These are phyloP conservation scores for Lactarius tabidus DNA, from an alignment of 768 basidiomycete genomes.

Conservation along the genomic window DNA sequence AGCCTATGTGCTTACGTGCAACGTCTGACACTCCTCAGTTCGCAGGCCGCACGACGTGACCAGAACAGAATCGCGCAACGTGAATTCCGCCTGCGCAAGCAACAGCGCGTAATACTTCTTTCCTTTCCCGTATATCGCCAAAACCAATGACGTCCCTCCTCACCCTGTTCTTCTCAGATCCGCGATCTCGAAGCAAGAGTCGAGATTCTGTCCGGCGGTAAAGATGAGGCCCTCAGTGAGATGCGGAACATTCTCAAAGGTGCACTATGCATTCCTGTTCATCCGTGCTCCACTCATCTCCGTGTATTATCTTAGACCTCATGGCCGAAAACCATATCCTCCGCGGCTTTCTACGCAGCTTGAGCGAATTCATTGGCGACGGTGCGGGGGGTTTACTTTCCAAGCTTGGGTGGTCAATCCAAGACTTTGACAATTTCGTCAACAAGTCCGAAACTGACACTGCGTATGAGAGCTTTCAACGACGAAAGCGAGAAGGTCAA, in stretches of 20 bases:
- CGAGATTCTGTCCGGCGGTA: slow-evolving; percentile 89
- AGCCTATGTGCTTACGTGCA: slow-evolving; percentile 32
- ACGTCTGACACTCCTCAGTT: slow-evolving; percentile 43
- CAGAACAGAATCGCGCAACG: slow-evolving; percentile 92
- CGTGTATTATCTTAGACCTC: slow-evolving; percentile 48
- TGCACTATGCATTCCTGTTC: slow-evolving; percentile 29
- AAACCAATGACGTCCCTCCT: neutral
- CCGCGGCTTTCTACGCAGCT: slow-evolving; percentile 68
- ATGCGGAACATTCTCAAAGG: slow-evolving; percentile 81
- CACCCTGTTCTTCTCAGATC: slow-evolving; percentile 49
- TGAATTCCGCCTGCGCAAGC: slow-evolving; percentile 89
- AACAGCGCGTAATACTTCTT: slow-evolving; percentile 58
- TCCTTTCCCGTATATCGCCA: neutral
- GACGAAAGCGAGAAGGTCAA: slow-evolving; percentile 50
- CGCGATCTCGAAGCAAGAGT: slow-evolving; percentile 93
- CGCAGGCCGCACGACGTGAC: slow-evolving; percentile 82
- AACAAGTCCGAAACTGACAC: slow-evolving; percentile 90
- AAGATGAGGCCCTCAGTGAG: slow-evolving; percentile 83
- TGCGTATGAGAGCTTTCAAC: slow-evolving; percentile 84
- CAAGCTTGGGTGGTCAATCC: slow-evolving; percentile 72
- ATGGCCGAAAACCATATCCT: slow-evolving; percentile 88
- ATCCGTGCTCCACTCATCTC: slow-evolving; percentile 1
- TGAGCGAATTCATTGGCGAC: slow-evolving; percentile 82
- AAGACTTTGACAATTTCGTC: slow-evolving; percentile 76
- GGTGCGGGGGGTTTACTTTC: slow-evolving; percentile 74